Base-by-base conservation (phyloP, 1,284 basidiomycete genomes). In the Phylloboletellus chloephorus region DNA sequence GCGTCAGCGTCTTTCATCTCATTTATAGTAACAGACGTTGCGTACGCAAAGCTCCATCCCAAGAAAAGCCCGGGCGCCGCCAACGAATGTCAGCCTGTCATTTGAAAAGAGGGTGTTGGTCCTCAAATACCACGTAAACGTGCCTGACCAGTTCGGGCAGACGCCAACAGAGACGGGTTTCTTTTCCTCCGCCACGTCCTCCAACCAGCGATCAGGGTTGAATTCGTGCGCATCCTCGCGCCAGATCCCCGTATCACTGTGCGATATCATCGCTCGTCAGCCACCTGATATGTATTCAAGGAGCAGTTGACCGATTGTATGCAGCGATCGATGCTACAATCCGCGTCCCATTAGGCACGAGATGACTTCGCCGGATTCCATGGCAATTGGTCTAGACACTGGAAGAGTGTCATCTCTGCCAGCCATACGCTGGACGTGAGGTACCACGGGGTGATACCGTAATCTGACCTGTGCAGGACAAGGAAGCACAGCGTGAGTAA, bases 201-300 rank as follows among this genome's bases (percentile, higher is more conserved):
- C 46, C 34, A 74, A 52, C 67, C 76, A 78, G 12, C 75, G 70
- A 15, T 71, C 64, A 6, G 76, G 75, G 41, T 75, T 69, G 56
- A 68, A 79, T 13, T 52, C 48, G 38, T 75, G 57, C 3, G 76
- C 67, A 46, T 79, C 72, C 10, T 65, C 55, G 0, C 76, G 75
- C 62, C 72, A 79, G 1, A 78, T 48, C 5, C 67, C 61, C 37
- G 65, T 63, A 49, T 73, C 63, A 45, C 67, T 67, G 44, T 26
- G 15, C 31, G 17, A 42, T 43, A 11, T 32, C 15, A 12, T 10
- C 13, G 8, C n/a, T 29, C 22, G 38, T 52, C 24, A 42, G 33
- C 22, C 19, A 31, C 10, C 5, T 7, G 10, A 36, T 25, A 12
- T 26, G 17, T 12, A 23, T 29, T 8, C 22, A 1, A 29, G 16